Percentiles rank a stretch among this genome's conserved stretches.
Evolutionary conservation across 2,329 filamentous ascomycete genomes (phyloP).

Genomic region (Emericellopsis atlantica): DNA sequence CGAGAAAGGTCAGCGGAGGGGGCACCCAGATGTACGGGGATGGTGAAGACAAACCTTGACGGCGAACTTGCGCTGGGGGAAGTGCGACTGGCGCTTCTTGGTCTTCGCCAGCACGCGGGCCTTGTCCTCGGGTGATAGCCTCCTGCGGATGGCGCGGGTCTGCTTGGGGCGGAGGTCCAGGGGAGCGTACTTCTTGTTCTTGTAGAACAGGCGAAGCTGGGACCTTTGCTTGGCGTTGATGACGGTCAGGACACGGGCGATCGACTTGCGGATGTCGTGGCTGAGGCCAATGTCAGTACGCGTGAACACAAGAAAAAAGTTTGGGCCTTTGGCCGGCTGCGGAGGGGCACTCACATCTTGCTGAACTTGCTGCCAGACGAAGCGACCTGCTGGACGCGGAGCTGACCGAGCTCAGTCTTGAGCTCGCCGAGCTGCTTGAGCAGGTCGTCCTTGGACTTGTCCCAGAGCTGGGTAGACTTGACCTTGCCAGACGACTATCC

Average conservation of each 20-base stretch:
- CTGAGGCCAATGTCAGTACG: slow-evolving; percentile 31
- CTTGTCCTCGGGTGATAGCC: slow-evolving; percentile 85
- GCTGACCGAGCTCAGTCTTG: slow-evolving; percentile 90
- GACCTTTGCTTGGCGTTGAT: slow-evolving; percentile 99
- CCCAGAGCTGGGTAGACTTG: slow-evolving; percentile 94
- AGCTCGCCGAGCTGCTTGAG: slow-evolving; percentile 88
- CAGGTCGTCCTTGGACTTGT: slow-evolving; percentile 98
- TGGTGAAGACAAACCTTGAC: slow-evolving; percentile 66
- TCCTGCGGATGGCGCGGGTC: slow-evolving; percentile 94
- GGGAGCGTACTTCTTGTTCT: slow-evolving; percentile 98
- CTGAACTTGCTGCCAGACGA: slow-evolving; percentile 92
- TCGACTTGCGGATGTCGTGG: slow-evolving; percentile 98
- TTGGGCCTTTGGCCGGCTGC: background rate
- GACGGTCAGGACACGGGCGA: slow-evolving; percentile 96
- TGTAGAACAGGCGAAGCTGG: slow-evolving; percentile 98
- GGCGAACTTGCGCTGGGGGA: slow-evolving; percentile 97
- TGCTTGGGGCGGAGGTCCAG: slow-evolving; percentile 98
- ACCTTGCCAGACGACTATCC: slow-evolving; percentile 50
- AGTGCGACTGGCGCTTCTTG: slow-evolving; percentile 91
- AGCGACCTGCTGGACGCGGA: slow-evolving; percentile 97
- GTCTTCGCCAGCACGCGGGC: slow-evolving; percentile 79
- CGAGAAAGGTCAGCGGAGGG: background rate
- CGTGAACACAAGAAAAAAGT: no score
- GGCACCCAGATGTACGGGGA: background rate
- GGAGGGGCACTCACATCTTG: slow-evolving; percentile 64